These are phyloP conservation scores for Pyrus pyrifolia DNA, from an alignment of 306 rosid genomes.

Conservation along the genomic window DNA sequence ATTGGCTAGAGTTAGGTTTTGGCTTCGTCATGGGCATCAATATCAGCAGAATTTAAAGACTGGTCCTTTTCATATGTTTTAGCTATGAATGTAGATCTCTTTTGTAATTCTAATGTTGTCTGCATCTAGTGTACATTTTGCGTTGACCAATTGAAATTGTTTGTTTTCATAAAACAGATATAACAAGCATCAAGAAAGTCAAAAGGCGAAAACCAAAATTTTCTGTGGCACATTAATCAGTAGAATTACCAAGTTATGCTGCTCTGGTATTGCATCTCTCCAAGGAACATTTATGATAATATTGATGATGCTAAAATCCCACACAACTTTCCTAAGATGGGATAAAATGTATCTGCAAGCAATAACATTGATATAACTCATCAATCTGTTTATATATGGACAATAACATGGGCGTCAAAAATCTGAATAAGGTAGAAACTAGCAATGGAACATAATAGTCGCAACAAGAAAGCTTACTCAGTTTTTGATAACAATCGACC, in stretches of 20 bases:
- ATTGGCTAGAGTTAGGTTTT: not conserved
- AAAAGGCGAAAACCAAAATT: not conserved
- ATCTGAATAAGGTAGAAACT: not conserved
- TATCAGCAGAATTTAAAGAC: not conserved
- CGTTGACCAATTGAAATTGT: not conserved
- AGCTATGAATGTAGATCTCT: not conserved
- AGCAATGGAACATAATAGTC: constrained; percentile 6
- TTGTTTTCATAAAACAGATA: no score
- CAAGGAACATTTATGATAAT: constrained; percentile 57
- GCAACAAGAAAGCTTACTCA: constrained; percentile 51
- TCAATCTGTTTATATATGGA: not conserved
- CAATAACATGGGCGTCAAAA: not conserved
- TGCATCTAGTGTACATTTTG: not conserved
- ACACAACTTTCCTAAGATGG: constrained; percentile 47
- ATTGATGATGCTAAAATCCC: constrained; percentile 56
- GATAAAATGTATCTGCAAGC: constrained; percentile 61
- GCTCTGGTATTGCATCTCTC: constrained; percentile 35
- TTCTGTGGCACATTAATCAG: not conserved
- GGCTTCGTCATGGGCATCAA: not conserved
- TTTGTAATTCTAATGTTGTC: not conserved
- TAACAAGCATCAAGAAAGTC: not conserved
- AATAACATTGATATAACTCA: constrained; percentile 16
- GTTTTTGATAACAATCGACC: constrained; percentile 63
- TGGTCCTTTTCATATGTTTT: not conserved
- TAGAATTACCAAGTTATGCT: constrained; percentile 57